These are phyloP conservation scores for Cordyceps farinosa DNA, from an alignment of 2,329 filamentous ascomycete genomes.

Conservation along the genomic window DNA sequence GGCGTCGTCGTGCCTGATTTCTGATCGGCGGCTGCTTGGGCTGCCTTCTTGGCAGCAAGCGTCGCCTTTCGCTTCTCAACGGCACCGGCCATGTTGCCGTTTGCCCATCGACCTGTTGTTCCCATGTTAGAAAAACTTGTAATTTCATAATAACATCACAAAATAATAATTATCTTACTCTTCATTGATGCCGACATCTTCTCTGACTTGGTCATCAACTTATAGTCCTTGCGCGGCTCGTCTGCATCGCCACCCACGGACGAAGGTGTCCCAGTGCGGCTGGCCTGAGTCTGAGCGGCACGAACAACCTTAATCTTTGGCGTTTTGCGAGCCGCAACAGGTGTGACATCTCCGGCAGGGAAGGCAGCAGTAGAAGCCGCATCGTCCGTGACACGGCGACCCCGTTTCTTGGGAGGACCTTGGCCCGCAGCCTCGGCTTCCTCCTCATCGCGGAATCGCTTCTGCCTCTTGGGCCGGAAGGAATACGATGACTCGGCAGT, in stretches of 20 bases:
- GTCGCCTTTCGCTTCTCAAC: conserved; percentile 59
- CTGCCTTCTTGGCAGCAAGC: conserved; percentile 55
- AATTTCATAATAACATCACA: not conserved
- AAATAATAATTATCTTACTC: conserved; percentile 40
- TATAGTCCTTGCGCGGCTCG: conserved; percentile 51
- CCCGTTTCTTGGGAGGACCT: conserved; percentile 38
- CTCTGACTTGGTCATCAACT: conserved; percentile 60
- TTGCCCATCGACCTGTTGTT: conserved; percentile 53
- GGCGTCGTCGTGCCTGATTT: conserved; percentile 35
- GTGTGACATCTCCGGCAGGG: not conserved
- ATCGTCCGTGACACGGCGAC: conserved; percentile 22
- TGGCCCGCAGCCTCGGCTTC: conserved; percentile 36
- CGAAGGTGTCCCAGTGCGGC: conserved; percentile 31
- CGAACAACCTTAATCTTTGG: conserved; percentile 39
- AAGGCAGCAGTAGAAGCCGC: not conserved
- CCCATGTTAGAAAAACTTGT: not conserved
- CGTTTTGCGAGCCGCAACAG: conserved; percentile 29
- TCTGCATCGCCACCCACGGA: conserved; percentile 33
- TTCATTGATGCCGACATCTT: conserved; percentile 66
- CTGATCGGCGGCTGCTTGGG: conserved; percentile 40
- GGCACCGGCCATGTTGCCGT: conserved; percentile 57
- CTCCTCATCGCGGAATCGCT: conserved; percentile 50
- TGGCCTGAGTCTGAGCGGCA: conserved; percentile 22
- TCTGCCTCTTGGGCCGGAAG: conserved; percentile 52
- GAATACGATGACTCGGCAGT: conserved; percentile 51